phyloP scores from a whole-genome alignment of 371 early-diverging fungal genomes.

The Vairimorpha apis region DNA sequence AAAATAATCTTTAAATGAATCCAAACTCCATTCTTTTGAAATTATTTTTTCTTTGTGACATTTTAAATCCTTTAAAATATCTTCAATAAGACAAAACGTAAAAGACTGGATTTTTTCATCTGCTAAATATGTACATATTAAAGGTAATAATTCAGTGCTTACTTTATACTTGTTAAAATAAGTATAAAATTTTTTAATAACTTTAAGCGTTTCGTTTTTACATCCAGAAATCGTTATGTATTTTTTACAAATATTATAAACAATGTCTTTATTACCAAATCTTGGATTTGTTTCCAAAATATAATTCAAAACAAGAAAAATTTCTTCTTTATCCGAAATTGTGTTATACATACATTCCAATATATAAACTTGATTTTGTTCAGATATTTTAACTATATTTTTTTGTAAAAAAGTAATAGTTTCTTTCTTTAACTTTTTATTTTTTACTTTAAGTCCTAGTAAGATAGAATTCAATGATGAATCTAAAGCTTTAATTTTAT shows the following conservation, averaged over 20 bases:
- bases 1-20: slow-evolving; percentile 32
- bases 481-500: slow-evolving; percentile 19
- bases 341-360: slow-evolving; percentile 30
- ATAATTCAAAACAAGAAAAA: slow-evolving; percentile 23
- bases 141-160: slow-evolving; percentile 40
- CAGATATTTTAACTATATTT: slow-evolving; percentile 19
- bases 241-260: slow-evolving; percentile 41
- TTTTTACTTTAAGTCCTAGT: slow-evolving; percentile 52
- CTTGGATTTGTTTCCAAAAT: slow-evolving; percentile 5
- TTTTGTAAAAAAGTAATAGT: slow-evolving; percentile 54
- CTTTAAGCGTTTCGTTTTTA: slow-evolving; percentile 8
- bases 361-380: slow-evolving; percentile 22
- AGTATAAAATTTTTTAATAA: slow-evolving; percentile 34
- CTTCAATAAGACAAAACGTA: slow-evolving; percentile 49
- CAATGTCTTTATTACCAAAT: slow-evolving; percentile 8
- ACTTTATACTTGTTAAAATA: slow-evolving; percentile 47
- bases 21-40: slow-evolving; percentile 42
- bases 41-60: slow-evolving; percentile 40
- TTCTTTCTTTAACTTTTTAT: slow-evolving; percentile 44
- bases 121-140: slow-evolving; percentile 37
- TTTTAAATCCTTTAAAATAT: slow-evolving; percentile 38
- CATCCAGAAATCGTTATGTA: slow-evolving; percentile 24
- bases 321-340: slow-evolving; percentile 31
- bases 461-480: slow-evolving; percentile 22
- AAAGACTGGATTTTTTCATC: slow-evolving; percentile 39